These are phyloP conservation scores for Mucor ambiguus DNA, from an alignment of 371 early-diverging fungal genomes.

Conservation along the genomic window DNA sequence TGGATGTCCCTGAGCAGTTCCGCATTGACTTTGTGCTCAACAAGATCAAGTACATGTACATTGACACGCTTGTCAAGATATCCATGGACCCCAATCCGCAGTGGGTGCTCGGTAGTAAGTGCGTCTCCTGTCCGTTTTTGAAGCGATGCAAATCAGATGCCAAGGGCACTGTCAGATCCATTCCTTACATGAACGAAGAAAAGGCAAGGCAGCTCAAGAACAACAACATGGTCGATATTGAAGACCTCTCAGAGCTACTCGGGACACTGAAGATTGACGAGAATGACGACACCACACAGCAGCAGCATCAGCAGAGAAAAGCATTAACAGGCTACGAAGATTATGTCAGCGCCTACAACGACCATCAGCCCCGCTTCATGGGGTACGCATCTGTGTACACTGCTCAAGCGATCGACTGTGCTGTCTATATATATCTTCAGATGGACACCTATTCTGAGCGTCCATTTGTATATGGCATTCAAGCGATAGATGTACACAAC, in stretches of 20 bases:
- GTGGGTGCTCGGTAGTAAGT: slow-evolving; percentile 50
- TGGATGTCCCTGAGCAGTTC: slow-evolving; percentile 36
- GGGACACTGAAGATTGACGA: slow-evolving; percentile 8
- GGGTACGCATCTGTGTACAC: slow-evolving; percentile 30
- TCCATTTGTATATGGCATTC: slow-evolving; percentile 31
- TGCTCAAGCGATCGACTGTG: slow-evolving; percentile 25
- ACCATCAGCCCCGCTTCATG: slow-evolving; percentile 34
- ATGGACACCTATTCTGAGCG: slow-evolving; percentile 27
- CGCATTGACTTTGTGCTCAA: slow-evolving; percentile 48
- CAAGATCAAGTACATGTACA: slow-evolving; percentile 46
- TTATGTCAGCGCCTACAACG: slow-evolving; percentile 25
- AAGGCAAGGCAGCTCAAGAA: slow-evolving; percentile 24
- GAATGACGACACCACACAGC: not conserved
- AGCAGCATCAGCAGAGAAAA: not conserved
- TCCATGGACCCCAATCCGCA: slow-evolving; percentile 29
- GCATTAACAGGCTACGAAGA: slow-evolving; percentile 9
- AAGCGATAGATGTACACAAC: not conserved
- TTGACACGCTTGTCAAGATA: slow-evolving; percentile 34
- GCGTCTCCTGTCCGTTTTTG: slow-evolving; percentile 45
- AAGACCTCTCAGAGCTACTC: slow-evolving; percentile 38
- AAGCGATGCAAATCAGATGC: slow-evolving; percentile 44
- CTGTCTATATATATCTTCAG: slow-evolving; percentile 31
- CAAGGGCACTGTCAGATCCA: slow-evolving; percentile 31
- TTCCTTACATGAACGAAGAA: slow-evolving; percentile 38
- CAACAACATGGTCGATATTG: slow-evolving; percentile 37